Conservation (phyloP, 176 grass and related monocot species). For the Alopecurus myosuroides region DNA sequence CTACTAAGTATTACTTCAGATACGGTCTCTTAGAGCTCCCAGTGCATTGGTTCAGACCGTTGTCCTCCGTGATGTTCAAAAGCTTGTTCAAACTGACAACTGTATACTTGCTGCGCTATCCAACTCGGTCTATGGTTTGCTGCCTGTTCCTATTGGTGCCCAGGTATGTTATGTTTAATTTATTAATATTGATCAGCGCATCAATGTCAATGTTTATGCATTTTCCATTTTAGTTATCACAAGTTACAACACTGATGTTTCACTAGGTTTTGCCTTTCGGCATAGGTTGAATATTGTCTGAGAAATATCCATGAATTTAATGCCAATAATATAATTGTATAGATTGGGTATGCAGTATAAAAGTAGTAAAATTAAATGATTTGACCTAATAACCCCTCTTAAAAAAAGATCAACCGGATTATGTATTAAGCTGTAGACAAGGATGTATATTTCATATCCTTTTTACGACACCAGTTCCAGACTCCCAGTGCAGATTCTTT, state of each 20-base stretch:
- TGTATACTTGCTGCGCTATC: constrained; percentile 69
- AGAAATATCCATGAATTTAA: not conserved
- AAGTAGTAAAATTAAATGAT: not conserved
- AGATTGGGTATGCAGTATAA: not conserved
- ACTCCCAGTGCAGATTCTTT: not conserved
- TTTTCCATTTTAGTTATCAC: not conserved
- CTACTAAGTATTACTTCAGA: constrained; percentile 51
- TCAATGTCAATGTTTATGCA: not conserved
- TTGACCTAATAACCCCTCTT: not conserved
- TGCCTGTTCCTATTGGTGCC: constrained; percentile 92
- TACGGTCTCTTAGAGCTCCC: constrained; percentile 83
- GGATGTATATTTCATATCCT: not conserved
- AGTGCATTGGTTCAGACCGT: constrained; percentile 86
- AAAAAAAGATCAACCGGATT: not conserved
- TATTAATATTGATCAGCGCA: constrained; percentile 7
- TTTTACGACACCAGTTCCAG: not conserved
- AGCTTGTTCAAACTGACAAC: constrained; percentile 82
- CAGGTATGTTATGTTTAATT: constrained; percentile 61
- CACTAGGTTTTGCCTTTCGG: not conserved
- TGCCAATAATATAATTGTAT: not conserved
- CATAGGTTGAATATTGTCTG: not conserved
- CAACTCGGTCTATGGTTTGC: constrained; percentile 76
- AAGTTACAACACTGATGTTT: not conserved
- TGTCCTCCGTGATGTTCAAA: constrained; percentile 82
- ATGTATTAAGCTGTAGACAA: not conserved